Evolutionary conservation across 2,329 filamentous ascomycete genomes (phyloP), one percentile per base, ranked within the genome.

Genomic region (Podosphaera aphanis): DNA sequence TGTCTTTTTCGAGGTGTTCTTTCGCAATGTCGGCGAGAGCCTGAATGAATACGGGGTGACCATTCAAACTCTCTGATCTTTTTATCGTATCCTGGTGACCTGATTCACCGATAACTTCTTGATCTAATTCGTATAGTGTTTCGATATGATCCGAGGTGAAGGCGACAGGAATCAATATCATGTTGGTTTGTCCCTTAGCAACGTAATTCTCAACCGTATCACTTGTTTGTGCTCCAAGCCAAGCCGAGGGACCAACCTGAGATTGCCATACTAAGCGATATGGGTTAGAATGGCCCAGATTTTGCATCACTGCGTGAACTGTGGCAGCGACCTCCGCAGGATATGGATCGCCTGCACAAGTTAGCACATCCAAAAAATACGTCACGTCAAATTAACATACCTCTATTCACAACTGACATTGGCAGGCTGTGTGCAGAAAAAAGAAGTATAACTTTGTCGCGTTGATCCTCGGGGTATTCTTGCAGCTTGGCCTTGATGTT

Each of bases 61-160:
- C 90, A 57, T 98, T 98, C 56, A 98, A 63, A 58, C 83, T 92
- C 60, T 95, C 90, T 1, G 80, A 83, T 47, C 90, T 74, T 68
- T 92, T 93, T 51, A 98, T 77, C 0, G 77, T 79, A 27, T 86
- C 84, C 0, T 73, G 64, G 56, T 82, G 74, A 13, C 80, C 77
- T 1, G 73, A 83, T 62, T 93, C 86, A 48, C 83, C 81, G 57
- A 98, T 95, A 35, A 98, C 84, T 63, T 98, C 90, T 55, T 83
- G 70, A 60, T 98, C 90, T 45, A 98, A 67, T 62, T 98, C 90
- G 60, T 79, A 95, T 0, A 98, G 68, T 0, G 90, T 98, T 65
- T 98, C 90, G 53, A 98, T 98, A 60, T 98, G 90, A 57, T 98
- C 90, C n/a, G 83, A 93, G 0, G 90, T 98, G 60, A 98, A 98